These are phyloP conservation scores for Heliamphora pulchella DNA, from an alignment of 179 eudicot genomes.

Conservation along the genomic window DNA sequence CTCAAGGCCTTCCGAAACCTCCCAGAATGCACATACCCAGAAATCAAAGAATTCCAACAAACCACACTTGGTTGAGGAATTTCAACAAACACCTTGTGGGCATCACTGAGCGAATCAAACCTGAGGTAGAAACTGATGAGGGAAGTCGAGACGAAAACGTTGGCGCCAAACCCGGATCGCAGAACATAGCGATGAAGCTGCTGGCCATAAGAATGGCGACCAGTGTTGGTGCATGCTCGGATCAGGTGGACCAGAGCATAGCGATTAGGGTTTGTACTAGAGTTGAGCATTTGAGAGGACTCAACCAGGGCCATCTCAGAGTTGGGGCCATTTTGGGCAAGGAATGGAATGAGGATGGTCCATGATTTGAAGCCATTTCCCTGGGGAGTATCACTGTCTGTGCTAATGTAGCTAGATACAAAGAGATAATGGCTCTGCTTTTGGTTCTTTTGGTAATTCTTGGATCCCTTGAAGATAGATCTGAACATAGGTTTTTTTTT, in stretches of 20 bases:
- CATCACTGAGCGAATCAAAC: constrained; percentile 34
- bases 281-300: constrained; percentile 17
- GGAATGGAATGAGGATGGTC: constrained; percentile 12
- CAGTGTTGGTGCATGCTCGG: constrained; percentile 31
- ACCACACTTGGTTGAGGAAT: constrained; percentile 56
- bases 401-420: neutral
- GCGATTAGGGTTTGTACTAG: constrained; percentile 28
- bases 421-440: neutral
- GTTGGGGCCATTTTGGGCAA: constrained; percentile 10
- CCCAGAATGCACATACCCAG: constrained; percentile 66
- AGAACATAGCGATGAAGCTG: constrained; percentile 53
- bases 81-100: constrained; percentile 62
- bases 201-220: constrained; percentile 29
- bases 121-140: constrained; percentile 49
- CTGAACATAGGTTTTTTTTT: neutral
- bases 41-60: constrained; percentile 68
- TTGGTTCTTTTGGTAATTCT: neutral
- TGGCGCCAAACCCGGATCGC: constrained; percentile 37
- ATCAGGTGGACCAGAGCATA: constrained; percentile 38
- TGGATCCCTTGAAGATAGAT: constrained; percentile 6
- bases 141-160: constrained; percentile 43
- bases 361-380: constrained; percentile 1
- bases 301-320: constrained; percentile 8
- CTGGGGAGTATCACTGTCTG: constrained; percentile 1
- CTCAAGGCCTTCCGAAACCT: constrained; percentile 39